A percentile compares a stretch with the other conserved stretches of the same genome.
phyloP scores from a whole-genome alignment of 768 basidiomycete genomes.

The Hypsizygus marmoreus region DNA sequence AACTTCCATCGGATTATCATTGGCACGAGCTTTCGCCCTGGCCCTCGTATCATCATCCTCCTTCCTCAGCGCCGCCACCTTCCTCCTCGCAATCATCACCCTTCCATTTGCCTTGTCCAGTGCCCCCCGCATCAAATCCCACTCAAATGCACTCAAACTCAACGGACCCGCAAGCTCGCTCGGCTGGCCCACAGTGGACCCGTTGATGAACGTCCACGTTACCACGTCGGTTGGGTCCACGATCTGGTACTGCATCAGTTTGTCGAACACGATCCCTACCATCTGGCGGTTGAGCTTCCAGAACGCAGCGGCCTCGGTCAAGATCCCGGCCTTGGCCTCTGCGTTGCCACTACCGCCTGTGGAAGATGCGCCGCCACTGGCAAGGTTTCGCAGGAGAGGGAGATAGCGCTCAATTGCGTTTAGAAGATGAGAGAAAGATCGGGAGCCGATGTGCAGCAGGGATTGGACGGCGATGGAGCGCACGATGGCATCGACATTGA shows the following conservation, averaged over 20 bases:
- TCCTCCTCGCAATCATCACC: conserved; percentile 74
- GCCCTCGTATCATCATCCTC: conserved; percentile 89
- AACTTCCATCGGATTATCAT: conserved; percentile 66
- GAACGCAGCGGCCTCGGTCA: conserved; percentile 71
- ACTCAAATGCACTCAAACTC: conserved; percentile 60
- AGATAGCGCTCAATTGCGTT: conserved; percentile 97
- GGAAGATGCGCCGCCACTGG: conserved; percentile 46
- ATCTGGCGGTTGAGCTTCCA: conserved; percentile 88
- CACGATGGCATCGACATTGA: conserved; percentile 64
- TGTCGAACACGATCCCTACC: conserved; percentile 92
- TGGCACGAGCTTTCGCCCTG: conserved; percentile 64
- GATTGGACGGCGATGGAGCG: conserved; percentile 86
- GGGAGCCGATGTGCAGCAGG: conserved; percentile 86
- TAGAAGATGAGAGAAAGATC: conserved; percentile 96
- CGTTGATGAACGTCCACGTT: conserved; percentile 73
- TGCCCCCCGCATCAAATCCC: conserved; percentile 82
- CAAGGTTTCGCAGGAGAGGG: conserved; percentile 66
- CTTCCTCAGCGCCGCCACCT: conserved; percentile 73
- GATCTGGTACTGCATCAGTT: conserved; percentile 97
- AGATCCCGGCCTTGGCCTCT: conserved; percentile 70
- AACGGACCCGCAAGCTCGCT: conserved; percentile 21
- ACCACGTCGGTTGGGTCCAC: conserved; percentile 94
- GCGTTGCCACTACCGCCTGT: conserved; percentile 38
- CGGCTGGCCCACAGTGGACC: conserved; percentile 30
- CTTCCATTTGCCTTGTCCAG: conserved; percentile 91